Conservation (phyloP, 768 basidiomycete species). For the Cantharellus anzutake region DNA sequence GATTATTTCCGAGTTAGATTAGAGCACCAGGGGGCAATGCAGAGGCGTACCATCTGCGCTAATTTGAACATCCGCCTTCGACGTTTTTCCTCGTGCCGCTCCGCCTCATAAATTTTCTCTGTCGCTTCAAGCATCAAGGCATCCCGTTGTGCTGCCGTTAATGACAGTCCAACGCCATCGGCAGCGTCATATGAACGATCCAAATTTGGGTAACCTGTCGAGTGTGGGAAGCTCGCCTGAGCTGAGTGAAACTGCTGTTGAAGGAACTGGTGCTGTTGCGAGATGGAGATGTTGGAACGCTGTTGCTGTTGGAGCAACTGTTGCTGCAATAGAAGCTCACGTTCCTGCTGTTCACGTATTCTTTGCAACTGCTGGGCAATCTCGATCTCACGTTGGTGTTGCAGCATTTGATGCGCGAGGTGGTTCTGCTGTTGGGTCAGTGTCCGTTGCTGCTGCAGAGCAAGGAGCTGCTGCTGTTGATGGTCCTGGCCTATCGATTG, state of each 20-base stretch:
- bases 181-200: conserved; percentile 48
- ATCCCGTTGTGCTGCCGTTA: conserved; percentile 21
- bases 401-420: background rate
- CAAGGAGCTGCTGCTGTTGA: conserved; percentile 19
- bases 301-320: conserved; percentile 55
- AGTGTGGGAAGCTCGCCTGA: background rate
- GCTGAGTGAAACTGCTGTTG: conserved; percentile 17
- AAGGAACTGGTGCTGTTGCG: conserved; percentile 38
- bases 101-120: conserved; percentile 81
- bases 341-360: background rate
- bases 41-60: conserved; percentile 50
- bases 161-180: conserved; percentile 45
- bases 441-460: background rate
- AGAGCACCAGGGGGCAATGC: conserved; percentile 3
- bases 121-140: conserved; percentile 57
- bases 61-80: conserved; percentile 71
- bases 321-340: conserved; percentile 42
- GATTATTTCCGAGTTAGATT: background rate
- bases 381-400: background rate
- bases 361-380: conserved; percentile 10
- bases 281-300: conserved; percentile 21
- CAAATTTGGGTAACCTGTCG: conserved; percentile 2
- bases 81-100: conserved; percentile 61
- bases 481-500: conserved; percentile 16
- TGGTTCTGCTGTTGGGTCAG: background rate